Conservation (phyloP, 768 basidiomycete species). For the Podaxis sp. region DNA sequence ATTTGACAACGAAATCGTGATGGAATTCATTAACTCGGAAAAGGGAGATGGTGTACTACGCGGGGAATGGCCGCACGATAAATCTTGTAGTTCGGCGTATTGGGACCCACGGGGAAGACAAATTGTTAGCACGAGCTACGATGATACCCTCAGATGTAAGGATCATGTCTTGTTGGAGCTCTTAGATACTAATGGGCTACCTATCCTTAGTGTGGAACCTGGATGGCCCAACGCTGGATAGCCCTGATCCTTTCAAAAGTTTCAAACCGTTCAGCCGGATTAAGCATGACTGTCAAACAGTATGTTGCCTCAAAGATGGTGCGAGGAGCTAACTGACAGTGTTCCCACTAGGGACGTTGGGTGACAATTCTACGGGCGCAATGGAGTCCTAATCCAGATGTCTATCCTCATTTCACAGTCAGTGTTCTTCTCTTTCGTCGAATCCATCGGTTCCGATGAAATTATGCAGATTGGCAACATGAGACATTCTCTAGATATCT, state of each 20-base stretch:
- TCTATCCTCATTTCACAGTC: slow-evolving; percentile 82
- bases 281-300: slow-evolving; percentile 78
- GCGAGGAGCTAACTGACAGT: background rate
- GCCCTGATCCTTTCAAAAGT: slow-evolving; percentile 46
- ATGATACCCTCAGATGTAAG: slow-evolving; percentile 70
- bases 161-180: slow-evolving; percentile 12
- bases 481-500: slow-evolving; percentile 74
- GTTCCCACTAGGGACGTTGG: slow-evolving; percentile 67
- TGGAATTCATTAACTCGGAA: slow-evolving; percentile 45
- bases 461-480: slow-evolving; percentile 62
- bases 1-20: slow-evolving; percentile 39
- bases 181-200: slow-evolving; percentile 2
- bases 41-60: slow-evolving; percentile 53
- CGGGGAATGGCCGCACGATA: slow-evolving; percentile 64
- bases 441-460: background rate
- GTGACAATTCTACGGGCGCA: slow-evolving; percentile 71
- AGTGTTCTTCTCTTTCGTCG: slow-evolving; percentile 16
- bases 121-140: slow-evolving; percentile 83
- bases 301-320: slow-evolving; percentile 25
- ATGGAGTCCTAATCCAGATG: slow-evolving; percentile 76
- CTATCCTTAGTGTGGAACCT: slow-evolving; percentile 69
- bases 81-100: slow-evolving; percentile 78
- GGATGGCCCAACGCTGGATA: slow-evolving; percentile 43
- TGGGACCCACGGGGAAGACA: slow-evolving; percentile 81
- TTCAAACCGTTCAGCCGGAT: slow-evolving; percentile 62